Conservation (phyloP, 768 basidiomycete genomes). For the Polyporus arcularius region DNA sequence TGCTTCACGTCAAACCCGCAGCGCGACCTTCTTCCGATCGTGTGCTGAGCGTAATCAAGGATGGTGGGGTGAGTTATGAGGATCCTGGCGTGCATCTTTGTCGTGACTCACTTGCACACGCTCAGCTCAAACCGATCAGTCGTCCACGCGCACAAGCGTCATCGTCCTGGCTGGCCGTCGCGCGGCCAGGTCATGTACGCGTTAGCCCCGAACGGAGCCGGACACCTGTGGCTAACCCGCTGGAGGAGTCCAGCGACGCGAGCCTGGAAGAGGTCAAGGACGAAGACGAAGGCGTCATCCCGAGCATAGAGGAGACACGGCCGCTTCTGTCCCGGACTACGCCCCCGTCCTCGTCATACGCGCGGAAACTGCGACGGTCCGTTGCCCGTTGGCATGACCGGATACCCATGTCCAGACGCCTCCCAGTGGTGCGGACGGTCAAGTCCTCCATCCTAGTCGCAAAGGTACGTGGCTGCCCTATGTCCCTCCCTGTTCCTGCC, state of each 20-base stretch:
- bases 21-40: constrained; percentile 73
- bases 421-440: constrained; percentile 29
- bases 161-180: constrained; percentile 1
- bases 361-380: not conserved
- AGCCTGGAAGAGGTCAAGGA: constrained; percentile 11
- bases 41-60: constrained; percentile 65
- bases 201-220: constrained; percentile 5
- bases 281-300: not conserved
- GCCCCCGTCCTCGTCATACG: too few species aligned
- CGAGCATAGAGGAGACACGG: constrained; percentile 1
- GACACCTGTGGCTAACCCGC: not conserved
- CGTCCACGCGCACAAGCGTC: not conserved
- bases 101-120: not conserved
- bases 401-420: constrained; percentile 18
- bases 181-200: constrained; percentile 1
- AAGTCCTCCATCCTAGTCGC: constrained; percentile 38
- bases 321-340: not conserved
- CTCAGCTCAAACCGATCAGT: constrained; percentile 7
- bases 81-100: not conserved
- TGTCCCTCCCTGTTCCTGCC: not conserved
- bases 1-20: constrained; percentile 62
- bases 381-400: not conserved
- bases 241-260: constrained; percentile 5
- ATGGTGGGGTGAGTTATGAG: constrained; percentile 62
- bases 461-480: constrained; percentile 31